Base-by-base conservation (phyloP, 495 filamentous ascomycete genomes). In the Amphirosellinia nigrospora region DNA sequence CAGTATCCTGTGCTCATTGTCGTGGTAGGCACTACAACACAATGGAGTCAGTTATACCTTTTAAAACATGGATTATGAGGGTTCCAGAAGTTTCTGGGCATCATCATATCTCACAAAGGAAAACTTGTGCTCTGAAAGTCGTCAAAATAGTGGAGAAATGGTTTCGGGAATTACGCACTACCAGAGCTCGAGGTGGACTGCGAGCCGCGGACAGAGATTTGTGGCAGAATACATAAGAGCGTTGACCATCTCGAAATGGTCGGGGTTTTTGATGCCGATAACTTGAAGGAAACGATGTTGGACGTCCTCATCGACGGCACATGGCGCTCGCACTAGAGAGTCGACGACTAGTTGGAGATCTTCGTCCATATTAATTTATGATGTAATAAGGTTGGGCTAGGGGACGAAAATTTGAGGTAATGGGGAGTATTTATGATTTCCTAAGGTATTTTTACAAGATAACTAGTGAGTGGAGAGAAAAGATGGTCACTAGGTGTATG, bases 161-260 rank as follows among this genome's bases (percentile, higher is more conserved):
- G n/a, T n/a, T n/a, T n/a, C n/a, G n/a, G n/a, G n/a, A n/a, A n/a
- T n/a, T n/a, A n/a, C n/a, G n/a, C n/a, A n/a, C n/a, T 60, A 60
- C 56, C 56, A 60, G 32, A n/a, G 16, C 19, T 6, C 3, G 15
- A 60, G 56, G 5, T 19, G 48, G n/a, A 52, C 6, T 10, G 4
- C n/a, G 3, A 52, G 48, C 10, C 48, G 48, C 48, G 13, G 7
- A 52, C 48, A 23, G 19, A 23, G 48, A 7, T 52, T 52, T 26
- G 21, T 52, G 32, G 34, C 21, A 15, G 16, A 26, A 23, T 36
- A 5, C 32, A 9, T 38, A 19, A 60, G 56, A 11, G 32, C 3
- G 19, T 60, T 39, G 2, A 61, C 58, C 32, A 43, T 61, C 9
- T 61, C 58, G 3, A 41, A 61, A 26, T 61, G 58, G n/a, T 34